Evolutionary conservation across 2,329 filamentous ascomycete genomes (phyloP), one percentile per base, ranked within the genome.

Genomic region (Hirsutella thompsonii): DNA sequence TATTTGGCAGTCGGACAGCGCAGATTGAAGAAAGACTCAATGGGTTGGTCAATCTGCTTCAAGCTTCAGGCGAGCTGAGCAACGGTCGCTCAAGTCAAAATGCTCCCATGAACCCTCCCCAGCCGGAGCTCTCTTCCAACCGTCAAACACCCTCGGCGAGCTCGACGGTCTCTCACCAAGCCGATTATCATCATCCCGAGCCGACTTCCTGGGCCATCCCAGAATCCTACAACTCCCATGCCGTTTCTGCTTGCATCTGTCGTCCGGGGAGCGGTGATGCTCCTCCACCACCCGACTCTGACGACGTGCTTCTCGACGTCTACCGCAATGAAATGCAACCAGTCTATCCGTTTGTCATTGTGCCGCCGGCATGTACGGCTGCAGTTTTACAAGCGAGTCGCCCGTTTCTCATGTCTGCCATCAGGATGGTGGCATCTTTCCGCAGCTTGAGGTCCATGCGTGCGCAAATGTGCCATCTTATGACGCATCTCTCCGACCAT

Each of bases 21-120:
- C 67, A 70, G 42, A 63, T 72, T 13, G 69, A 72, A 44, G 63
- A 70, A 42, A 61, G 64, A 6, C 52, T 72, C 8, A 68, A 72
- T 44, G 67, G 66, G 16, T 57, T 73, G 1, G 64, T 72, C 19
- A 66, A 67, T 39, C 56, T 70, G 0, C 57, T 73, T 2, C 64
- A 64, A 28, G 64, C 67, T 1, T 60, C 61, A 2, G 63, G 64
- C 4, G 64, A 66, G 4, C 45, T 65, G 10, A 46, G 47, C 5
- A 48, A 45, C 8, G 42, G 47, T 0, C 51, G 54, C 5, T 43
- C 49, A 5, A 9, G 9, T 14, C n/a, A n/a, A n/a, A n/a, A 18
- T 4, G 5, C 32, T 9, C 32, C 32, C n/a, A 18, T 8, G 14
- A 34, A 34, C 8, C 14, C 14, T 16, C 14, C 32, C n/a, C 3